Base-by-base conservation (phyloP, 2,329 filamentous ascomycete genomes). In the Endoconidiophora laricicola region DNA sequence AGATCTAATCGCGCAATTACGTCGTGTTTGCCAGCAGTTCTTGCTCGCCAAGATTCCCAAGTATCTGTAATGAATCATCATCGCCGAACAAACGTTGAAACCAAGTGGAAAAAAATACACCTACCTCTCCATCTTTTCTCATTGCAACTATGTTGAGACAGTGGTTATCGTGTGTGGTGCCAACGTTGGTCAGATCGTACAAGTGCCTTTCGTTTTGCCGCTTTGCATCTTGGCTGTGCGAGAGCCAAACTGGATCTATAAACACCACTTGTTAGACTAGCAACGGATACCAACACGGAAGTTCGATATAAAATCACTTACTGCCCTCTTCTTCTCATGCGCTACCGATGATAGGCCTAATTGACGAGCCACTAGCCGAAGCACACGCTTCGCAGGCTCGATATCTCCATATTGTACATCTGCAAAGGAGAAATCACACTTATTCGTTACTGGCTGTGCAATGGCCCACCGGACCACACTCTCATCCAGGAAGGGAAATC, bases 401-500 rank as follows among this genome's bases (percentile, higher is more conserved):
- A 90, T 67, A 1, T 46, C 49, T 3, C 42, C 56, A 40, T 54
- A 51, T 2, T 29, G 16, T 3, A 38, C 52, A 36, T 62, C 60
- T 4, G 62, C 62, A 6, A 57, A 58, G 3, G 20, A 33, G 62
- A 95, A 96, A 43, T 90, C 86, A 58, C 87, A 95, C 62, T 96
- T 96, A 53, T 85, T 77, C 73, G 78, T 85, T 0, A 90, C 81
- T 0, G 86, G 83, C 22, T 73, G 69, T 41, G 69, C 69, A 23
- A 96, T 73, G 5, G 85, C 83, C 77, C 87, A 91, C 23, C 71
- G 71, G n/a, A 95, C 79, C 42, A 98, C 73, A 2, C 76, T 70
- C 63, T 98, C 91, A 54, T 96, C 91, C 0, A 98, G 73, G 59
- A 78, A 98, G 0, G 93, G 91, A 60, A 93, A 95, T 36, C 91